These are phyloP conservation scores for Exophiala aquamarina DNA, from an alignment of 2,329 filamentous ascomycete genomes.

Conservation along the genomic window DNA sequence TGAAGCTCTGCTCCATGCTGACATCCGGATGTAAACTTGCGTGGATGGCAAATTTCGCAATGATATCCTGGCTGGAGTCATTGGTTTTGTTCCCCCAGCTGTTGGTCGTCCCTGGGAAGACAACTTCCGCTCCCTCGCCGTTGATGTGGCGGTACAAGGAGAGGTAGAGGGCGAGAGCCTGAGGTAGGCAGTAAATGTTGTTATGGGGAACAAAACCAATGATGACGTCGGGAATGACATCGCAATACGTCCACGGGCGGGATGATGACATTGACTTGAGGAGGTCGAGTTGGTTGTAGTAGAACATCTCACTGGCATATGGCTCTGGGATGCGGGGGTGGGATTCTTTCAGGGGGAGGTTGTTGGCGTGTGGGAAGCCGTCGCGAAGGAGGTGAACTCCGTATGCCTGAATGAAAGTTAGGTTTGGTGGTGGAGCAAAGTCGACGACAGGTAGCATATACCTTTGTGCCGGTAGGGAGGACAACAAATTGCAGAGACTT, in stretches of 20 bases:
- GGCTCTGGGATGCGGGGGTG: constrained; percentile 31
- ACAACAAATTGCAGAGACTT: constrained; percentile 33
- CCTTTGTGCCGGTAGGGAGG: constrained; percentile 39
- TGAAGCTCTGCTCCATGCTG: constrained; percentile 29
- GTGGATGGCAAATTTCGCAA: constrained; percentile 31
- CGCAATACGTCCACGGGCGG: constrained; percentile 38
- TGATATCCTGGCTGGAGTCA: constrained; percentile 29
- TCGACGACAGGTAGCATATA: constrained; percentile 10
- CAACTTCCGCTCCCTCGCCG: constrained; percentile 23
- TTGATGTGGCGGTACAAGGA: constrained; percentile 31
- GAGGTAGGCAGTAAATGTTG: constrained; percentile 31
- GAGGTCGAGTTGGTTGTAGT: constrained; percentile 30
- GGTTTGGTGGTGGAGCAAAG: constrained; percentile 4
- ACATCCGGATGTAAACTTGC: constrained; percentile 29
- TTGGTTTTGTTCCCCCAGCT: constrained; percentile 25
- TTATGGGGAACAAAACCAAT: constrained; percentile 34
- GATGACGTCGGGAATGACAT: constrained; percentile 35
- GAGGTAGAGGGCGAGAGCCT: constrained; percentile 33
- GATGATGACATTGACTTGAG: constrained; percentile 26
- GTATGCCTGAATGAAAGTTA: constrained; percentile 27
- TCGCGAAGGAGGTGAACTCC: constrained; percentile 30
- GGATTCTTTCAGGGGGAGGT: constrained; percentile 32
- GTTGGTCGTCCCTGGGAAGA: constrained; percentile 29
- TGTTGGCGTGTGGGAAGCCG: constrained; percentile 29
- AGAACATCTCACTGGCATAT: constrained; percentile 33